Evolutionary conservation across 225 moss, liverwort and hornwort genomes (phyloP), one percentile per base, ranked within the genome.

Genomic region (Pseudoscleropodium purum): DNA sequence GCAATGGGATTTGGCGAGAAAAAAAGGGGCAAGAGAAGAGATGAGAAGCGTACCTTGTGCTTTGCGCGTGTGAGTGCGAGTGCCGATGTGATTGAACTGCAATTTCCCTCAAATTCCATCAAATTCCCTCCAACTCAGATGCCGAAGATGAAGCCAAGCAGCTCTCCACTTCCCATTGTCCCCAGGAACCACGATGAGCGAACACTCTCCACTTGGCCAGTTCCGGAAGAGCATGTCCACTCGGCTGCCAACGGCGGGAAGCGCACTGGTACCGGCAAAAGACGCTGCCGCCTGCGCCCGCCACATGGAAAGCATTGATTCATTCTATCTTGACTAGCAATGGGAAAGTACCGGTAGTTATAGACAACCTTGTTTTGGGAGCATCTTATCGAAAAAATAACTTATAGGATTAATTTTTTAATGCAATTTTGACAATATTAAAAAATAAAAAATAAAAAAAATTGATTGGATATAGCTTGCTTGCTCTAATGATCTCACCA

Each of bases 281-380:
- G 72, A 34, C 31, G 64, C 17, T 16, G 64, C 31, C 30, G 15
- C 63, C 63, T 64, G 8, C 31, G 16, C 31, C 16, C 26, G 61
- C 25, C 39, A 25, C 7, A 14, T 41, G 2, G 10, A 23, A 70
- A 39, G 15, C 25, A 70, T 25, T 25, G 39, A 41, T 70, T 39
- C 39, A 14, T 70, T 39, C 13, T 24, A 24, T 69, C 23, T 68
- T 3, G 18, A 68, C 10, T 37, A 37, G 6, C 10, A 69, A n/a
- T 70, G 70, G 24, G 1, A 23, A 69, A 39, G n/a, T n/a, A n/a
- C n/a, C n/a, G n/a, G n/a, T n/a, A n/a, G 13, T 21, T 13, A 39
- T 70, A 1, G 13, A 39, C 13, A n/a, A n/a, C 39, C 4, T 39
- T 66, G 5, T 13, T n/a, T n/a, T n/a, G n/a, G 0, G 0, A 69